Percentiles rank a stretch among this genome's conserved stretches.
Conservation (phyloP, 768 basidiomycete genomes). For the Sutorius australiensis region DNA sequence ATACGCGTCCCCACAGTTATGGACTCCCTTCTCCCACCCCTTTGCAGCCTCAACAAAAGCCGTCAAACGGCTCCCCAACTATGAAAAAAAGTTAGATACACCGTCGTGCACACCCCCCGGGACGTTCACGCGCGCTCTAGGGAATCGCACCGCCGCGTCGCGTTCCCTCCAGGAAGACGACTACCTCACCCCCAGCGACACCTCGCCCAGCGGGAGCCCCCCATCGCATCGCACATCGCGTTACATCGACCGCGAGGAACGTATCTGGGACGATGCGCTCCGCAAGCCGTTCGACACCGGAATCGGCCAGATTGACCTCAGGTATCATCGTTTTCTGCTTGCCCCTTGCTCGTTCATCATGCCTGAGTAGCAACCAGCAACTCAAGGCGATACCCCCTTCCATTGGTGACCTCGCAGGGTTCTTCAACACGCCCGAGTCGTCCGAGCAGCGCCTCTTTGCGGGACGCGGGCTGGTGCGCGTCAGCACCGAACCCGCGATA, state of each 20-base stretch:
- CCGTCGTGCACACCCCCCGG: constrained; percentile 22
- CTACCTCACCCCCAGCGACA: constrained; percentile 4
- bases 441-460: constrained; percentile 28
- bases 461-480: constrained; percentile 32
- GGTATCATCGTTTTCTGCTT: constrained; percentile 35
- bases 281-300: constrained; percentile 43
- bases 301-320: constrained; percentile 50
- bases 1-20: constrained; percentile 28
- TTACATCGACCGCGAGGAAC: constrained; percentile 31
- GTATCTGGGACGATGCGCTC: constrained; percentile 48
- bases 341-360: constrained; percentile 10
- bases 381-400: constrained; percentile 49
- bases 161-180: constrained; percentile 28
- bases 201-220: constrained; percentile 10
- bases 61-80: constrained; percentile 38
- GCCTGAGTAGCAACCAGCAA: constrained; percentile 31
- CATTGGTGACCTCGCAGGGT: constrained; percentile 43
- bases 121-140: constrained; percentile 16
- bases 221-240: constrained; percentile 10
- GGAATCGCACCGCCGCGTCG: constrained; percentile 9
- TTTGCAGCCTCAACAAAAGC: constrained; percentile 58
- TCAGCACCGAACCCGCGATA: constrained; percentile 33
- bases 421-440: constrained; percentile 40
- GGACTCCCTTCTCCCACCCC: constrained; percentile 36
- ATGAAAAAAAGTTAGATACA: constrained; percentile 37